A percentile compares a stretch with the other conserved stretches of the same genome.
phyloP scores from a whole-genome alignment of 345 rosid species.

The Boechera retrofracta region DNA sequence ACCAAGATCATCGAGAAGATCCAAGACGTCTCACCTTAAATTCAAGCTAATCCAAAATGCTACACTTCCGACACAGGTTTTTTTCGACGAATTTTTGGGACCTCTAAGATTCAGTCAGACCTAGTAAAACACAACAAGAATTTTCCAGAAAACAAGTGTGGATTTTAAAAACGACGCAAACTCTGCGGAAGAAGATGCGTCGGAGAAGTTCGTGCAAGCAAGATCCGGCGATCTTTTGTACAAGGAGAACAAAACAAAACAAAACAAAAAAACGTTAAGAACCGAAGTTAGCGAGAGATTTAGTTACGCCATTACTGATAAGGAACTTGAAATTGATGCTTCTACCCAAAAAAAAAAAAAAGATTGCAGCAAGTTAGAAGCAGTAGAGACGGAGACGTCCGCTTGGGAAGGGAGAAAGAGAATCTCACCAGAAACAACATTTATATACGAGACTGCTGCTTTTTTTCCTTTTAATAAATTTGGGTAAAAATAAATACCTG shows the following conservation, averaged over 20 bases:
- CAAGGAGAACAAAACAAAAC: background rate
- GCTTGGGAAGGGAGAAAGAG: background rate
- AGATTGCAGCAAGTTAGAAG: background rate
- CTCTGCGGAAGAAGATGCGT: background rate
- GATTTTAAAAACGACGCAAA: background rate
- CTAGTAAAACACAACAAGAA: background rate
- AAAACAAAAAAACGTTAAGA: background rate
- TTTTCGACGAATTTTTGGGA: conserved; percentile 18
- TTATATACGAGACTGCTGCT: background rate
- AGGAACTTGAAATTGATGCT: background rate
- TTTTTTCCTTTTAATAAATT: background rate
- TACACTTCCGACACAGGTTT: conserved; percentile 20
- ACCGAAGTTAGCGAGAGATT: background rate
- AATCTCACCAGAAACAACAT: conserved; percentile 13
- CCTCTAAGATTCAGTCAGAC: background rate
- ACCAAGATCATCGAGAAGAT: conserved; percentile 23
- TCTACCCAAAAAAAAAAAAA: too few relatives aligned
- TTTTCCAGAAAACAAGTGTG: background rate
- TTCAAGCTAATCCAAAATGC: conserved; percentile 26
- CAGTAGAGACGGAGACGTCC: conserved; percentile 15
- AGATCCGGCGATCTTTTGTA: conserved; percentile 15
- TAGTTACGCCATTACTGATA: conserved; percentile 9
- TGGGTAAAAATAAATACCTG: background rate
- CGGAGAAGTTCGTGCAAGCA: background rate
- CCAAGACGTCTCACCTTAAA: conserved; percentile 28